Evolutionary conservation across 257 asterid species (phyloP).

Genomic region (Rubia yunnanensis): DNA sequence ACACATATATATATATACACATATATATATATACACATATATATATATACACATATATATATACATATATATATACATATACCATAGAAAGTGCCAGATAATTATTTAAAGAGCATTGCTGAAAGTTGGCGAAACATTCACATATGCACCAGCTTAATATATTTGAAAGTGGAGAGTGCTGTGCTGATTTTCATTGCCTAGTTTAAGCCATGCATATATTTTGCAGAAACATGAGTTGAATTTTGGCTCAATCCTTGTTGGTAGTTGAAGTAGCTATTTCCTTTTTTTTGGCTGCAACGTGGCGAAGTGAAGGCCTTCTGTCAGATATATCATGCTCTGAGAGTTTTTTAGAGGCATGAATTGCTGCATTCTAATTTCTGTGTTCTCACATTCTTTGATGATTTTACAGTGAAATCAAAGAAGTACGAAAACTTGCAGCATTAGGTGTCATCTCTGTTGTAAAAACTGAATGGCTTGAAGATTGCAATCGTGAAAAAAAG

Average conservation of each 20-base stretch:
- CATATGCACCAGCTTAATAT: not conserved
- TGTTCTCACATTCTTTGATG: slow-evolving; percentile 13
- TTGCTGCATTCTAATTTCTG: slow-evolving; percentile 3
- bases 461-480: slow-evolving; percentile 81
- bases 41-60: too few relatives aligned
- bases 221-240: not conserved
- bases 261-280: not conserved
- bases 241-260: not conserved
- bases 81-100: not conserved
- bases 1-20: not conserved
- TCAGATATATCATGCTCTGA: not conserved
- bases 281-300: not conserved
- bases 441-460: slow-evolving; percentile 71
- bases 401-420: slow-evolving; percentile 76
- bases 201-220: not conserved
- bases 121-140: not conserved
- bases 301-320: not conserved
- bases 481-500: slow-evolving; percentile 58
- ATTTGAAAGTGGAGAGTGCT: not conserved
- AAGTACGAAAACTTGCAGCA: slow-evolving; percentile 67
- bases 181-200: not conserved
- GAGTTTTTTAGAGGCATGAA: not conserved
- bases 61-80: not conserved
- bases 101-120: not conserved
- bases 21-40: too few relatives aligned